A percentile compares a stretch with the other conserved stretches of the same genome.
Evolutionary conservation across 2,329 filamentous ascomycete species (phyloP).

Genomic region (Sodiomyces alkalinus): DNA sequence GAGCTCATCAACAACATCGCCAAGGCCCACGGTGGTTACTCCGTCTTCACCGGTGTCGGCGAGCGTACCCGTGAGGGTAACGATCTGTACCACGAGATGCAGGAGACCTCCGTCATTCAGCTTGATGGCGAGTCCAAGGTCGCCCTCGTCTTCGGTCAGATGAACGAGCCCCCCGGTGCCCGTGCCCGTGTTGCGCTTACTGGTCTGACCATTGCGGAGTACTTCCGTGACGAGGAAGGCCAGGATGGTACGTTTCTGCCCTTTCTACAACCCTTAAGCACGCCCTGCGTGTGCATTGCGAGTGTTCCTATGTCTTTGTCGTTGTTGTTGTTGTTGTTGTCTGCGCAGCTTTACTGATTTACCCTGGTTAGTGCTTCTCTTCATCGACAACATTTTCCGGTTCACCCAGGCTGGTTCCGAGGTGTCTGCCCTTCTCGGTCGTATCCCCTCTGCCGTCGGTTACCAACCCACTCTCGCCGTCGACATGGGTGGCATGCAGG

Average conservation of each 20-base stretch:
- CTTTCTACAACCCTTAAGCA: too few relatives aligned
- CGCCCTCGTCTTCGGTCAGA: constrained; percentile 98
- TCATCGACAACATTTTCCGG: constrained; percentile 99
- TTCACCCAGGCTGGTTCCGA: constrained; percentile 99
- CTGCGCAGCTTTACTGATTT: too few relatives aligned
- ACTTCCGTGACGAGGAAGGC: constrained; percentile 63
- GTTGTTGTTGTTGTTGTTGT: neutral
- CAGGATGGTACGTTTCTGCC: constrained; percentile 57
- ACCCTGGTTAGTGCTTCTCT: constrained; percentile 97
- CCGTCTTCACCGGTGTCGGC: constrained; percentile 99
- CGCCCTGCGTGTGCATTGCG: neutral
- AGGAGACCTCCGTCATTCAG: constrained; percentile 98
- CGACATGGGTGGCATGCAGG: constrained; percentile 99
- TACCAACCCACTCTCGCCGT: constrained; percentile 98
- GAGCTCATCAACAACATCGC: constrained; percentile 99
- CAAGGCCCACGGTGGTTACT: constrained; percentile 99
- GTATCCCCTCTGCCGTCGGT: constrained; percentile 99
- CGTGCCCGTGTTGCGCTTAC: constrained; percentile 99
- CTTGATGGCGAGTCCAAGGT: constrained; percentile 99
- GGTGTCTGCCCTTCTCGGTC: constrained; percentile 96
- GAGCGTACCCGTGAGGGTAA: constrained; percentile 99
- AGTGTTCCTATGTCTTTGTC: neutral
- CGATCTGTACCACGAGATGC: constrained; percentile 99
- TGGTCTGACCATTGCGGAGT: constrained; percentile 66
- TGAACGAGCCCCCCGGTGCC: constrained; percentile 99